A percentile compares a stretch with the other conserved stretches of the same genome.
Evolutionary conservation across 345 rosid genomes (phyloP).

Genomic region (Dimocarpus longan): DNA sequence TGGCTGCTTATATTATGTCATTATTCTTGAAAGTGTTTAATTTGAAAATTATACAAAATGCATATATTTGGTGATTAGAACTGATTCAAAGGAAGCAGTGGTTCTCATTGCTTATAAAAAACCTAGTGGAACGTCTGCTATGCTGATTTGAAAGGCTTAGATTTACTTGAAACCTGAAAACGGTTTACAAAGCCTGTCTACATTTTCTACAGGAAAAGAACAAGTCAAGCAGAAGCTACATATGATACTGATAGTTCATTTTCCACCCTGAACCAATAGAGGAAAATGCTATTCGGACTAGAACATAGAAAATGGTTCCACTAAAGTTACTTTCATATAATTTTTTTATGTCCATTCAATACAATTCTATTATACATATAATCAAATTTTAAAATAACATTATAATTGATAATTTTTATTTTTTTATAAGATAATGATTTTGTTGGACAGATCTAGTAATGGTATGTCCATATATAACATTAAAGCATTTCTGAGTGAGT

Average conservation of each 20-base stretch:
- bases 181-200: not conserved
- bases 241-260: not conserved
- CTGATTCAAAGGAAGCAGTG: not conserved
- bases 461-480: too few species aligned
- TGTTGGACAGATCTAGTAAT: too few species aligned
- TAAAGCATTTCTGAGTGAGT: not conserved
- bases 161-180: not conserved
- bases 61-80: constrained; percentile 6
- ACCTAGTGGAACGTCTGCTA: not conserved
- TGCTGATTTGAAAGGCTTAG: not conserved
- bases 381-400: too few species aligned
- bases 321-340: too few species aligned
- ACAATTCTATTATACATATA: too few species aligned
- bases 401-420: too few species aligned
- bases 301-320: too few species aligned
- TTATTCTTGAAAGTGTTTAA: too few species aligned
- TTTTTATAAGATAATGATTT: too few species aligned
- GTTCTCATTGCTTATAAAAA: not conserved
- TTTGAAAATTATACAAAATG: too few species aligned
- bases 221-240: not conserved
- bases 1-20: too few species aligned
- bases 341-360: too few species aligned
- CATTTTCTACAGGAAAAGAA: not conserved
- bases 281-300: not conserved
- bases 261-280: not conserved